Percentiles rank a stretch among this genome's conserved stretches.
Conservation (phyloP, 306 rosid species). For the Quercus engelmannii region DNA sequence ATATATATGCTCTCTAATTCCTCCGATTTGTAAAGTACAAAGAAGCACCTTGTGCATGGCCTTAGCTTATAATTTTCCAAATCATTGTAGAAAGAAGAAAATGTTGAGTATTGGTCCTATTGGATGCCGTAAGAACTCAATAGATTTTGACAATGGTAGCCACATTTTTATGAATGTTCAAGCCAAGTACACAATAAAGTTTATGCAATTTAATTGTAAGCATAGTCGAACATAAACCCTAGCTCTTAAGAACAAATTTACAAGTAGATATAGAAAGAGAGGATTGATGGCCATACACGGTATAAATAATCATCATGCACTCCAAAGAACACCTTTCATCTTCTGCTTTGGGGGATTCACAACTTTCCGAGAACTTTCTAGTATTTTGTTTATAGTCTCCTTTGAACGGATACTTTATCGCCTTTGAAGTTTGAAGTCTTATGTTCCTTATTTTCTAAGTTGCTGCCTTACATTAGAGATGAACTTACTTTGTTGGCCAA, state of each 20-base stretch:
- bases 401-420: background rate
- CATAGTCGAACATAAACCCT: too few species aligned
- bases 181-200: too few species aligned
- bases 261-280: background rate
- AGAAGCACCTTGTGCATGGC: too few species aligned
- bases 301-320: background rate
- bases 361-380: background rate
- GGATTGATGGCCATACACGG: background rate
- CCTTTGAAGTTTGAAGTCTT: background rate
- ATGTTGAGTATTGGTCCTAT: too few species aligned
- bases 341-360: background rate
- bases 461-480: background rate
- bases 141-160: too few species aligned
- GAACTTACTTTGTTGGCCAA: background rate
- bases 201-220: too few species aligned
- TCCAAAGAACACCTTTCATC: background rate
- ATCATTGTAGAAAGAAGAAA: too few species aligned
- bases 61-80: too few species aligned
- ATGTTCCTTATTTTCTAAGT: background rate
- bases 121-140: too few species aligned
- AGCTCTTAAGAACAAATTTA: background rate
- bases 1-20: too few species aligned
- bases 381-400: background rate
- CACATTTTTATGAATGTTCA: too few species aligned
- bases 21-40: too few species aligned